These are phyloP conservation scores for Lentinus polychrous DNA, from an alignment of 1,284 basidiomycete genomes.

Conservation along the genomic window DNA sequence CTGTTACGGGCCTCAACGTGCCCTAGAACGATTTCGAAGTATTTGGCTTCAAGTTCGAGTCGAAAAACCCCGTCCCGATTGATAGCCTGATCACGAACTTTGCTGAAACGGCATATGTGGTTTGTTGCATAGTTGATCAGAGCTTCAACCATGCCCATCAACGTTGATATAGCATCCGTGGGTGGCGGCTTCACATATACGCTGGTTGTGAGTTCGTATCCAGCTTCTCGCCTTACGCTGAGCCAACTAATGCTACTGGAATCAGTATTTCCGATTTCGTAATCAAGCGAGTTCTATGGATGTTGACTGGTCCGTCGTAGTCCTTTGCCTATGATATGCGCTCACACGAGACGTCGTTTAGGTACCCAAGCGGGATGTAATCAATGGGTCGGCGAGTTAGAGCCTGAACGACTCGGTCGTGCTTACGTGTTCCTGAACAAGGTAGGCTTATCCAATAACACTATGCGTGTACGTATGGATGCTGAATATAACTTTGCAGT, in stretches of 20 bases:
- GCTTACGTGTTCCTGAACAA: conserved; percentile 48
- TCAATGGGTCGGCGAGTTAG: conserved; percentile 62
- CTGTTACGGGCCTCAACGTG: background rate
- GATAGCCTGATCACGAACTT: conserved; percentile 55
- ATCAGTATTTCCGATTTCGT: conserved; percentile 52
- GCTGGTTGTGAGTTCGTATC: conserved; percentile 47
- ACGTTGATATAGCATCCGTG: conserved; percentile 37
- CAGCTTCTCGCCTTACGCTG: background rate
- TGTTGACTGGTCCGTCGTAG: conserved; percentile 41
- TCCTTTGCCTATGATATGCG: background rate
- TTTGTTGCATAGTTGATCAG: conserved; percentile 19
- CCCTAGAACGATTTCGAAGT: conserved; percentile 52
- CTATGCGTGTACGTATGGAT: background rate
- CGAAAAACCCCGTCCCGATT: conserved; percentile 43
- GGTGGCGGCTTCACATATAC: conserved; percentile 47
- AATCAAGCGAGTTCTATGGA: conserved; percentile 55
- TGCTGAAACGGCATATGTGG: conserved; percentile 48
- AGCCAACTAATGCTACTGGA: background rate
- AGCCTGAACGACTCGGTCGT: conserved; percentile 50
- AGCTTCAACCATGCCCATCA: background rate
- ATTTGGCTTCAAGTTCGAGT: conserved; percentile 40
- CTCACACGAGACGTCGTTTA: conserved; percentile 8
- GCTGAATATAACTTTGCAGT: conserved; percentile 22
- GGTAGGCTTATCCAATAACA: conserved; percentile 20
- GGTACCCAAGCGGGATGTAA: conserved; percentile 55